phyloP scores from a whole-genome alignment of 169 alveolate species.

The Babesia microti region DNA sequence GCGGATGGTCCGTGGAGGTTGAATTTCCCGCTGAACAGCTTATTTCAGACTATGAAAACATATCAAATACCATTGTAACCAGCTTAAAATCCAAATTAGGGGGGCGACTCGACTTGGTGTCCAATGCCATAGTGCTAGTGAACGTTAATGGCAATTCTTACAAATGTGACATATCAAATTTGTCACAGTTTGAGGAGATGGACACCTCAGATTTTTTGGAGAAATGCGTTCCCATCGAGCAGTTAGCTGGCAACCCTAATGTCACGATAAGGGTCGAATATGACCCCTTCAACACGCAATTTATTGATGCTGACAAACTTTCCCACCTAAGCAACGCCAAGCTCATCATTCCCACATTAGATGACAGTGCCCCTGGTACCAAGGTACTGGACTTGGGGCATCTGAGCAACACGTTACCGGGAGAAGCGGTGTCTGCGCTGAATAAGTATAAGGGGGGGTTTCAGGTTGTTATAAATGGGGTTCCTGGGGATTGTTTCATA shows the following conservation, averaged over 20 bases:
- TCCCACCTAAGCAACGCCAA: no score
- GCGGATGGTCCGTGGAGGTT: constrained; percentile 42
- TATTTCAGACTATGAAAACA: constrained; percentile 26
- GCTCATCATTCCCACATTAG: no score
- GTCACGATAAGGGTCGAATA: constrained; percentile 32
- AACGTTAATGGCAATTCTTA: constrained; percentile 42
- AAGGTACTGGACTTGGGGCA: no score
- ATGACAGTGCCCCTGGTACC: no score
- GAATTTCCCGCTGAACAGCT: constrained; percentile 35
- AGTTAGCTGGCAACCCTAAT: constrained; percentile 31
- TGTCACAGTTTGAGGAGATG: constrained; percentile 35
- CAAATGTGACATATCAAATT: constrained; percentile 29
- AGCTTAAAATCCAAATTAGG: constrained; percentile 46
- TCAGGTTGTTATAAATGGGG: constrained; percentile 28
- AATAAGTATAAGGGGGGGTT: no score
- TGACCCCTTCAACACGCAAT: no score
- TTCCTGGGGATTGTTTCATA: constrained; percentile 41
- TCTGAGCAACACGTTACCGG: no score
- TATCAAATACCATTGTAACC: constrained; percentile 24
- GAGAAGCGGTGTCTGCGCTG: no score
- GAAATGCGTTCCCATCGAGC: constrained; percentile 32
- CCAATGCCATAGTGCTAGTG: constrained; percentile 28
- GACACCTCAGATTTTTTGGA: constrained; percentile 21
- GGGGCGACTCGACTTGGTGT: constrained; percentile 6
- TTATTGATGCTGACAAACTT: no score